Conservation (phyloP, 441 rosid genomes). For the Erodium trifolium region DNA sequence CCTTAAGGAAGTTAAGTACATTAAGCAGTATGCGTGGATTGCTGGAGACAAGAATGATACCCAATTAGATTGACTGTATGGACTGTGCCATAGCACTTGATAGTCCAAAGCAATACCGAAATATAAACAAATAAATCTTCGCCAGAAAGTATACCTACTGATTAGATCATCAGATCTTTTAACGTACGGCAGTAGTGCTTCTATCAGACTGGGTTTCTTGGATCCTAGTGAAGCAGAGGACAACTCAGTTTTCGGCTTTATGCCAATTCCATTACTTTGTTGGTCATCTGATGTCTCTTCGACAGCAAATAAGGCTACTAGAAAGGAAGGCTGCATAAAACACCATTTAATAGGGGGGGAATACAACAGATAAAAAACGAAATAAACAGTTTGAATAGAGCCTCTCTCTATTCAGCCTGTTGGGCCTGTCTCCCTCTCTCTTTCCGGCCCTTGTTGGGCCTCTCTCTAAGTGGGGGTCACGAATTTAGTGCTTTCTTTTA, state of each 20-base stretch:
- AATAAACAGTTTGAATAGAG: not conserved
- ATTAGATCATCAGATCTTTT: constrained; percentile 55
- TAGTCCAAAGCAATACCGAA: constrained; percentile 13
- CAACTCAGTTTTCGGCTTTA: constrained; percentile 32
- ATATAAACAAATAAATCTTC: constrained; percentile 13
- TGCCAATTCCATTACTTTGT: constrained; percentile 25
- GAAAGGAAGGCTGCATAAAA: constrained; percentile 74
- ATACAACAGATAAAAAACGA: not conserved
- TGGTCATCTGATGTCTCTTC: constrained; percentile 36
- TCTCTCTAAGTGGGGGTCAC: too few species aligned
- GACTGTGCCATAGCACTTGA: constrained; percentile 17
- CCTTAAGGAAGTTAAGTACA: constrained; percentile 64
- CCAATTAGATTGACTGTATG: constrained; percentile 15
- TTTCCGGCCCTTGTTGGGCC: too few species aligned
- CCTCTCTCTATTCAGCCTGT: not conserved
- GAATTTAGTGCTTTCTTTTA: too few species aligned
- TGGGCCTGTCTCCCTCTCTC: too few species aligned
- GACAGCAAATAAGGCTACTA: constrained; percentile 47
- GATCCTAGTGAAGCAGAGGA: constrained; percentile 23
- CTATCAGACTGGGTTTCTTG: constrained; percentile 41
- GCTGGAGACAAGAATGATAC: constrained; percentile 39
- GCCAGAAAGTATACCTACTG: constrained; percentile 42
- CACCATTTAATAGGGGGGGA: constrained; percentile 12
- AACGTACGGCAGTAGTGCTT: constrained; percentile 40
- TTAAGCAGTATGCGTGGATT: constrained; percentile 45